phyloP scores from a whole-genome alignment of 2,329 filamentous ascomycete species.

The Aspergillus sp. region DNA sequence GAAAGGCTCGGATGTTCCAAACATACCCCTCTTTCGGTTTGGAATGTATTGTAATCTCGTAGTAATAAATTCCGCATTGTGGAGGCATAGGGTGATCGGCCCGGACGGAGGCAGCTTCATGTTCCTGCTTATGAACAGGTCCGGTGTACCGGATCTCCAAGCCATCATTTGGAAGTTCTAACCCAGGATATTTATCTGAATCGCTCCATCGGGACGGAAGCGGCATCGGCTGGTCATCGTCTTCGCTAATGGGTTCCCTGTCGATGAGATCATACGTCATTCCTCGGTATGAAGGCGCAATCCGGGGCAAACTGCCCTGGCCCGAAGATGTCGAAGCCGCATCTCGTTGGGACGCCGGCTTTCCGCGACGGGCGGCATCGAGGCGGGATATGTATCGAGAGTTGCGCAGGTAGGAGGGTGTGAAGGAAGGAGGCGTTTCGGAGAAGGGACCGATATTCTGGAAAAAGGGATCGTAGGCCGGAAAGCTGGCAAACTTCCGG shows the following conservation, averaged over 20 bases:
- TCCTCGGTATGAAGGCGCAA: slow-evolving; percentile 68
- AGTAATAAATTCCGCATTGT: slow-evolving; percentile 94
- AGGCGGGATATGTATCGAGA: slow-evolving; percentile 77
- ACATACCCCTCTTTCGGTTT: slow-evolving; percentile 67
- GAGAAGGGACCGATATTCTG: slow-evolving; percentile 24
- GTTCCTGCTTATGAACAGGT: slow-evolving; percentile 57
- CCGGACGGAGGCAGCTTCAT: slow-evolving; percentile 80
- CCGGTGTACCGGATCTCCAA: slow-evolving; percentile 66
- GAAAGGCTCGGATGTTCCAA: not conserved
- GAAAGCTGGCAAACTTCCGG: slow-evolving; percentile 45
- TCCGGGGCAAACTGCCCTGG: slow-evolving; percentile 57
- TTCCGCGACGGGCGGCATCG: slow-evolving; percentile 67
- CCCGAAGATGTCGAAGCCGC: slow-evolving; percentile 56
- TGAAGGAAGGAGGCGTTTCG: slow-evolving; percentile 53
- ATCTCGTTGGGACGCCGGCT: slow-evolving; percentile 53
- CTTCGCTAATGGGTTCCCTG: slow-evolving; percentile 54
- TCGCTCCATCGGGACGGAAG: slow-evolving; percentile 83
- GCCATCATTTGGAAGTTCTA: slow-evolving; percentile 75
- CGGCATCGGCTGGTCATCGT: slow-evolving; percentile 63
- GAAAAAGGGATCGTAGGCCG: slow-evolving; percentile 29
- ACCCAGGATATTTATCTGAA: slow-evolving; percentile 67
- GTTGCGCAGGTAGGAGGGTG: slow-evolving; percentile 77
- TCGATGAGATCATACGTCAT: slow-evolving; percentile 85
- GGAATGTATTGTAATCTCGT: slow-evolving; percentile 68
- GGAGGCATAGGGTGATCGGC: slow-evolving; percentile 83